Conservation (phyloP, 208 protist species). For the Angomonas deanei region DNA sequence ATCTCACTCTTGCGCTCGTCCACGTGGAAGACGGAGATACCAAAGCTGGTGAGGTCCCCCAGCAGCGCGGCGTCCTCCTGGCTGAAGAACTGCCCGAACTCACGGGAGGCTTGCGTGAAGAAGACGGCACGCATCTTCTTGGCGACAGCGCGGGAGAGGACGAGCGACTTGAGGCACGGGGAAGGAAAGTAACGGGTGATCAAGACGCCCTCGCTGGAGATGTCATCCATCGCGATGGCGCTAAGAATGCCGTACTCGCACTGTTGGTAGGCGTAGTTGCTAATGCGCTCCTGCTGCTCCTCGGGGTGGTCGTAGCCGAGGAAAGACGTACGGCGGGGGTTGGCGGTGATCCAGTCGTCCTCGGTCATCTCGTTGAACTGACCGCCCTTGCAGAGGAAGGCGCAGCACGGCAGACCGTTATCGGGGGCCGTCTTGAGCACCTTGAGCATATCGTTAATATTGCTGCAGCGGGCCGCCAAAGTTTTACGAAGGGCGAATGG, state of each 20-base stretch:
- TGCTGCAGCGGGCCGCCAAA: conserved; percentile 59
- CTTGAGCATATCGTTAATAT: conserved; percentile 47
- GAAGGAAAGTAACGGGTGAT: conserved; percentile 89
- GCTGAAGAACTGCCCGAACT: conserved; percentile 87
- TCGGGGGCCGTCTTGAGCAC: conserved; percentile 80
- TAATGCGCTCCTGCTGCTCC: conserved; percentile 65
- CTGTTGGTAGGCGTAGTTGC: conserved; percentile 82
- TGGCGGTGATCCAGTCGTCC: conserved; percentile 79
- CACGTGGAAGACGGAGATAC: conserved; percentile 85
- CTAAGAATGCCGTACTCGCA: conserved; percentile 88
- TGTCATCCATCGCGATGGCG: conserved; percentile 85
- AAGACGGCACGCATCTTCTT: conserved; percentile 84
- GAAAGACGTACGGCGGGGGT: conserved; percentile 63
- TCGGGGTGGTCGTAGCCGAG: conserved; percentile 64
- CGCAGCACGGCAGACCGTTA: conserved; percentile 61
- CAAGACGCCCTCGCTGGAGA: conserved; percentile 89
- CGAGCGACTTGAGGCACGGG: conserved; percentile 86
- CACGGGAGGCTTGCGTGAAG: conserved; percentile 72
- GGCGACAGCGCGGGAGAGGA: conserved; percentile 78
- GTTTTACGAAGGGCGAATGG: conserved; percentile 82
- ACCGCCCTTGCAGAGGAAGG: conserved; percentile 85
- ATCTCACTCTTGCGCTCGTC: conserved; percentile 73
- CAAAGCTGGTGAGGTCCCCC: conserved; percentile 83
- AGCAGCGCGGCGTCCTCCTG: conserved; percentile 87
- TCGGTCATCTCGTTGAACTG: conserved; percentile 83